Percentiles rank a stretch among this genome's conserved stretches.
Conservation (phyloP, 148 eudicot species). For the Vaccinium macrocarpon region DNA sequence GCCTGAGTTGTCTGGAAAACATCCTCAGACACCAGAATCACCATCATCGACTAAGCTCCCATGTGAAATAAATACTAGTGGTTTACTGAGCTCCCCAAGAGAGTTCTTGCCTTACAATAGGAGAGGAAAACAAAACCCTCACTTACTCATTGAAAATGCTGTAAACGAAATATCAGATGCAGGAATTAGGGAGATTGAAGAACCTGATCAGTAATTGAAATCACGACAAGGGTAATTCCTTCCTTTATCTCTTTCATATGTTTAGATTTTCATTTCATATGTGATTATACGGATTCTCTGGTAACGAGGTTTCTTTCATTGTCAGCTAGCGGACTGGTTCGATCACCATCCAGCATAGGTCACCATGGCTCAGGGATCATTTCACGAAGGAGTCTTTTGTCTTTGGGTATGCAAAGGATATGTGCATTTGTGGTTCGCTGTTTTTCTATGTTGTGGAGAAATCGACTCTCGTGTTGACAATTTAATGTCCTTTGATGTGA, state of each 20-base stretch:
- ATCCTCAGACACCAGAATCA: conserved; percentile 46
- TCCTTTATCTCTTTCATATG: conserved; percentile 31
- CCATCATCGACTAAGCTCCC: conserved; percentile 36
- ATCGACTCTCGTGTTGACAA: neutral
- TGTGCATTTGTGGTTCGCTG: neutral
- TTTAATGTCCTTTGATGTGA: neutral
- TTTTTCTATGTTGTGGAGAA: neutral
- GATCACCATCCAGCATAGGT: conserved; percentile 21
- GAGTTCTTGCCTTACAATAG: conserved; percentile 27
- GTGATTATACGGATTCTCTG: conserved; percentile 34
- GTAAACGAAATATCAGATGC: conserved; percentile 26
- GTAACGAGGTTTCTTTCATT: conserved; percentile 42
- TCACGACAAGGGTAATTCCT: conserved; percentile 44
- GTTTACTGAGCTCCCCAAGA: conserved; percentile 26
- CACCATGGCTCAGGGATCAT: conserved; percentile 18
- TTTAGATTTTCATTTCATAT: conserved; percentile 8
- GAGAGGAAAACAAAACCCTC: conserved; percentile 27
- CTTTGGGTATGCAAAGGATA: conserved; percentile 12
- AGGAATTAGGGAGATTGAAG: conserved; percentile 25
- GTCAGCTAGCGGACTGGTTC: conserved; percentile 42
- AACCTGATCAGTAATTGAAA: conserved; percentile 16
- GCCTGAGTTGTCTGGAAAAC: conserved; percentile 49
- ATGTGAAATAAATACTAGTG: conserved; percentile 24
- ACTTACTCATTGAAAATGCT: conserved; percentile 24
- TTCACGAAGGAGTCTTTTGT: conserved; percentile 10